Evolutionary conservation across 176 grass and related monocot genomes (phyloP), one percentile per base, ranked within the genome.

Genomic region (Themeda triandra): DNA sequence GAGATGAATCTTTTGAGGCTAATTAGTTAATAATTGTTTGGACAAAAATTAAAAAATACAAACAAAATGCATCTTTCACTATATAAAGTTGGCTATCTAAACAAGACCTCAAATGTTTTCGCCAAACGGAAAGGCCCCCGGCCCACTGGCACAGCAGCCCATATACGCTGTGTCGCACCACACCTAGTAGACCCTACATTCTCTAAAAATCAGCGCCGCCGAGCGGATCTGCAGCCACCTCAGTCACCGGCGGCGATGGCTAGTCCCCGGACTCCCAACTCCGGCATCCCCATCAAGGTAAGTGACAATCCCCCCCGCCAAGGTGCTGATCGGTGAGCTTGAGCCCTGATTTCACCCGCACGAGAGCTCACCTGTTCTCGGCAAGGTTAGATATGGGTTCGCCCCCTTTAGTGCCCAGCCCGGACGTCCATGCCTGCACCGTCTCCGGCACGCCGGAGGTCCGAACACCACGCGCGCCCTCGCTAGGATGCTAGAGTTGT

Each of bases 201-300:
- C n/a, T n/a, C n/a, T 35, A 24, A 32, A 42, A 63, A 40, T 30
- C 59, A 32, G 23, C 11, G 21, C 28, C 68, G 68, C 32, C 32
- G 60, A 59, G 76, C 45, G 78, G 88, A 89, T 89, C 87, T 86
- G 67, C 60, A 8, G 53, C 53, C 69, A 30, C 81, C 82, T 39
- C 25, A 10, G 5, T 31, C 73, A 27, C 74, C 31, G 73, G 69
- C 73, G 80, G 69, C 66, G 18, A 92, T 92, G 86, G 83, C 83
- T 19, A 63, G 48, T 48, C 60, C n/a, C n/a, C n/a, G n/a, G n/a
- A n/a, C n/a, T n/a, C n/a, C 78, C 81, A 87, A 84, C 75, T 53
- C 53, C 68, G 37, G 88, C 66, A 88, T 85, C 59, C 73, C 83
- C 8, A 69, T 85, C 67, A 88, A 88, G 86, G 86, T 86, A 36